Conservation (phyloP, 305 asterid genomes). For the Fraxinus ornus region DNA sequence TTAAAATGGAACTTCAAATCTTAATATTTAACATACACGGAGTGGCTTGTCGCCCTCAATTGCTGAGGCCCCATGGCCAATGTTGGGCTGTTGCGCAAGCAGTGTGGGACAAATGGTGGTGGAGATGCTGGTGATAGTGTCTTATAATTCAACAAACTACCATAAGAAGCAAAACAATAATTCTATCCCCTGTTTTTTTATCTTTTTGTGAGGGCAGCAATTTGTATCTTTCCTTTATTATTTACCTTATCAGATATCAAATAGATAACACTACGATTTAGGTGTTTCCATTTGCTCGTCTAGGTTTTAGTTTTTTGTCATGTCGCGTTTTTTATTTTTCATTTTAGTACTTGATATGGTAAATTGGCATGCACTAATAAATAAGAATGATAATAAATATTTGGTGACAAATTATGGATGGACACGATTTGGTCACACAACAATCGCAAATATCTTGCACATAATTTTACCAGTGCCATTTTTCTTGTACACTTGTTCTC, state of each 20-base stretch:
- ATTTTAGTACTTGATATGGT: too few relatives aligned
- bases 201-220: slow-evolving; percentile 31
- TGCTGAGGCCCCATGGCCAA: slow-evolving; percentile 13
- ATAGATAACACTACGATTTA: slow-evolving; percentile 30
- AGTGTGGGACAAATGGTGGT: slow-evolving; percentile 27
- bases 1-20: not conserved
- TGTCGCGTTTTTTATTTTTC: too few relatives aligned
- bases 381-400: too few relatives aligned
- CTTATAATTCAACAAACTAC: slow-evolving; percentile 32
- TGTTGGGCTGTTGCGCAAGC: slow-evolving; percentile 11
- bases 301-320: too few relatives aligned
- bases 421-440: too few relatives aligned
- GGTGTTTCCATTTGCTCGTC: slow-evolving; percentile 24
- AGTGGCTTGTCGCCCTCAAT: not conserved
- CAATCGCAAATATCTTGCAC: too few relatives aligned
- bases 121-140: slow-evolving; percentile 24
- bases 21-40: not conserved
- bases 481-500: too few relatives aligned
- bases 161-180: slow-evolving; percentile 43
- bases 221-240: slow-evolving; percentile 2
- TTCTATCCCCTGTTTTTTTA: slow-evolving; percentile 33
- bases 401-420: too few relatives aligned
- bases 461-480: too few relatives aligned
- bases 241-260: slow-evolving; percentile 25
- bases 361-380: too few relatives aligned